Conservation (phyloP, 805 yeast genomes). For the Barnettozyma sucrosica region DNA sequence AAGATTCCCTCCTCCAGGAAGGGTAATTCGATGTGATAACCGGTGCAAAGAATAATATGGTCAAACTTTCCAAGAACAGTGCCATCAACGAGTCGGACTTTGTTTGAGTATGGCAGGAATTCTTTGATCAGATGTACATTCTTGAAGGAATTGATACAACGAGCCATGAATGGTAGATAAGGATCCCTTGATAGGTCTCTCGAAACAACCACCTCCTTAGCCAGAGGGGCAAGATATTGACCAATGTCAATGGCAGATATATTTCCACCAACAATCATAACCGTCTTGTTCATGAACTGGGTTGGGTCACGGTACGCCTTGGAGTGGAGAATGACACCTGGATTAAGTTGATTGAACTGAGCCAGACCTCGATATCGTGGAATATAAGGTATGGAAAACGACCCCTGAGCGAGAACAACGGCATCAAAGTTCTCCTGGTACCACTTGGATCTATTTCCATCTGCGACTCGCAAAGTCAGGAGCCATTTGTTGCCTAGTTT, state of each 20-base stretch:
- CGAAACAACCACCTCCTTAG: slow-evolving; percentile 49
- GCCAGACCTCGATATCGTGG: slow-evolving; percentile 47
- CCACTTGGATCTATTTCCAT: slow-evolving; percentile 31
- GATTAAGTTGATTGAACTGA: slow-evolving; percentile 34
- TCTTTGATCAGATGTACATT: slow-evolving; percentile 27
- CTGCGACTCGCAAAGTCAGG: slow-evolving; percentile 22
- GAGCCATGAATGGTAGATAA: slow-evolving; percentile 36
- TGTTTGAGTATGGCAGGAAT: slow-evolving; percentile 25
- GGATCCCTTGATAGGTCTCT: slow-evolving; percentile 64
- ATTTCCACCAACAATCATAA: slow-evolving; percentile 40
- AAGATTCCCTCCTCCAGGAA: slow-evolving; percentile 27
- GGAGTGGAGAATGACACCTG: slow-evolving; percentile 46
- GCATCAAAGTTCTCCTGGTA: slow-evolving; percentile 47
- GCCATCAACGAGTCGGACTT: slow-evolving; percentile 30
- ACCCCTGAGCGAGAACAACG: slow-evolving; percentile 54
- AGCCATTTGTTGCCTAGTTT: slow-evolving; percentile 35
- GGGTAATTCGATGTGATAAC: slow-evolving; percentile 38
- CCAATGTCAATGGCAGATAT: slow-evolving; percentile 40
- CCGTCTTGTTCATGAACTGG: slow-evolving; percentile 34
- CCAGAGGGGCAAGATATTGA: slow-evolving; percentile 36
- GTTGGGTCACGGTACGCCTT: slow-evolving; percentile 41
- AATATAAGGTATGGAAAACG: slow-evolving; percentile 47
- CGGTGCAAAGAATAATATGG: slow-evolving; percentile 36
- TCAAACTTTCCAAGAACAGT: slow-evolving; percentile 31
- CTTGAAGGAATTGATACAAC: slow-evolving; percentile 21